These are phyloP conservation scores for Neofusicoccum sp. DNA, from an alignment of 2,329 filamentous ascomycete genomes.

Conservation along the genomic window DNA sequence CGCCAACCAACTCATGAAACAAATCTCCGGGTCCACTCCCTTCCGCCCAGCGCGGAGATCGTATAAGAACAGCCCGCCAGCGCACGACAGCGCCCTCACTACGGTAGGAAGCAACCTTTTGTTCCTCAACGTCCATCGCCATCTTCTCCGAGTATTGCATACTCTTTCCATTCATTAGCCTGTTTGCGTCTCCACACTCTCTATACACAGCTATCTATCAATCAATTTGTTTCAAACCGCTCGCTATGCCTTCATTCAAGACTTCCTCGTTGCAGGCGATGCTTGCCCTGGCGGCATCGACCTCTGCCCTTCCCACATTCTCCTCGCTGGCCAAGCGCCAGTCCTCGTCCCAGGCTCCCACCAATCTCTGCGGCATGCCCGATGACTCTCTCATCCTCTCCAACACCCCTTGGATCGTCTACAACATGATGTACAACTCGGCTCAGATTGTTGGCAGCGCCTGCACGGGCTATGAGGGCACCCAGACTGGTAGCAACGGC, in stretches of 20 bases:
- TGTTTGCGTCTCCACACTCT: not conserved
- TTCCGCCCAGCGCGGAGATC: not conserved
- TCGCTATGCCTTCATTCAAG: constrained; percentile 13
- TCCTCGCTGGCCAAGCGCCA: constrained; percentile 16
- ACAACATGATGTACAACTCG: constrained; percentile 47
- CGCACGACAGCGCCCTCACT: not conserved
- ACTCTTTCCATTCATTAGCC: constrained; percentile 12
- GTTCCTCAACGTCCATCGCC: not conserved
- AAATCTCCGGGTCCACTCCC: constrained; percentile 7
- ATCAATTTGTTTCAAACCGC: not conserved
- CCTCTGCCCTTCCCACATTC: constrained; percentile 13
- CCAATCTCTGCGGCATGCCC: constrained; percentile 18
- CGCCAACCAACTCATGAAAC: constrained; percentile 2
- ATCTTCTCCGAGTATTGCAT: constrained; percentile 2
- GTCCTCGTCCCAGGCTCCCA: constrained; percentile 19
- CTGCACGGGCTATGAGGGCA: constrained; percentile 41
- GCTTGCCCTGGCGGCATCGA: constrained; percentile 19
- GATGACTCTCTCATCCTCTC: constrained; percentile 29
- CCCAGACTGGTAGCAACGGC: constrained; percentile 30
- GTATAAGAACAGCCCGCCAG: not conserved
- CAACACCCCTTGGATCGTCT: constrained; percentile 46
- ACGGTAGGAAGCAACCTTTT: not conserved
- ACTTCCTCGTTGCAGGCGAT: constrained; percentile 10
- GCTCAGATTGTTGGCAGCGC: constrained; percentile 39
- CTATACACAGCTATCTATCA: not conserved